Evolutionary conservation across 495 filamentous ascomycete genomes (phyloP).

Genomic region (Xylaria nigripes): DNA sequence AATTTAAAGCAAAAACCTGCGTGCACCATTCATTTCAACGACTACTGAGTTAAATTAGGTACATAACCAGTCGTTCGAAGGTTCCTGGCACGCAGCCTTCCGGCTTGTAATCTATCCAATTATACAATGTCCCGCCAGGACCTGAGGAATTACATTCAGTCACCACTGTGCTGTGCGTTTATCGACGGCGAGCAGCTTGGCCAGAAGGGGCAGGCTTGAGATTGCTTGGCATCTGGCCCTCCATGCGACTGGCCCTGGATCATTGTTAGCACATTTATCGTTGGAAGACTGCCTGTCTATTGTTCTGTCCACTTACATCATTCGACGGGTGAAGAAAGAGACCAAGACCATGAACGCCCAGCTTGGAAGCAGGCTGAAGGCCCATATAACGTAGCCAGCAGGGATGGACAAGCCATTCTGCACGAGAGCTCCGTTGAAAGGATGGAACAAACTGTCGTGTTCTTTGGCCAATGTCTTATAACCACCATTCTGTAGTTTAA

Average conservation of each 20-base stretch:
- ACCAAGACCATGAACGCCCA: conserved; percentile 71
- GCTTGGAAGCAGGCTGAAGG: conserved; percentile 48
- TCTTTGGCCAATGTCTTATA: conserved; percentile 45
- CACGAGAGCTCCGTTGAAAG: conserved; percentile 65
- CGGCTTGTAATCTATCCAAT: not conserved
- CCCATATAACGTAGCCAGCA: conserved; percentile 68
- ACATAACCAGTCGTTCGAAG: not conserved
- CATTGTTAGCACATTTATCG: conserved; percentile 2
- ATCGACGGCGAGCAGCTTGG: conserved; percentile 25
- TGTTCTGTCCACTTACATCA: conserved; percentile 63
- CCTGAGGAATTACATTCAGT: not conserved
- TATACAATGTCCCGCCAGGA: not conserved
- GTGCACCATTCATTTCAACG: conserved; percentile 8
- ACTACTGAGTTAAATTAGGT: conserved; percentile 3
- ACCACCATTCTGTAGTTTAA: conserved; percentile 56
- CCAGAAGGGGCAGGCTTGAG: conserved; percentile 20
- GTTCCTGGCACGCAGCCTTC: not conserved
- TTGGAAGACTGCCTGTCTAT: not conserved
- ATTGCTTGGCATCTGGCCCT: conserved; percentile 22
- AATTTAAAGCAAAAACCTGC: conserved; percentile 20
- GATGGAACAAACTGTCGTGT: conserved; percentile 72
- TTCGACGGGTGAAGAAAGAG: conserved; percentile 66
- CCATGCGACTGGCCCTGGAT: conserved; percentile 26
- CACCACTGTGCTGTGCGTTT: not conserved
- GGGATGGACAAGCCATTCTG: conserved; percentile 55